A percentile compares a stretch with the other conserved stretches of the same genome.
Evolutionary conservation across 805 yeast genomes (phyloP).

Genomic region (Ogataea neopini): DNA sequence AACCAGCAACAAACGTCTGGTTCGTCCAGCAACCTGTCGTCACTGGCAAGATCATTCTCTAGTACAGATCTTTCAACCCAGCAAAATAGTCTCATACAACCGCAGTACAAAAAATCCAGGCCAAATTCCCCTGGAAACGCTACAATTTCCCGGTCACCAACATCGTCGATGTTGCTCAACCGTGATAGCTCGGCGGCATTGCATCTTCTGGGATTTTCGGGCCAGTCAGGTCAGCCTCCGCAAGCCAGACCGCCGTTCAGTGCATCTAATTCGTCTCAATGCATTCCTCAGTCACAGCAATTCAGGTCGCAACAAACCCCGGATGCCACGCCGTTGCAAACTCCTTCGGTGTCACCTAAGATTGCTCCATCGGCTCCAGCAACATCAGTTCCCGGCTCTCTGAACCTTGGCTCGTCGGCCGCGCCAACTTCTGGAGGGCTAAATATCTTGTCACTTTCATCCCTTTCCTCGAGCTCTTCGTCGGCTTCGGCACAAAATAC

Average conservation of each 20-base stretch:
- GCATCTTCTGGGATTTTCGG: constrained; percentile 31
- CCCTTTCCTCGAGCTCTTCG: constrained; percentile 15
- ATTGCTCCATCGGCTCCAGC: constrained; percentile 22
- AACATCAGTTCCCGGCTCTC: constrained; percentile 10
- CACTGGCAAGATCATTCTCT: constrained; percentile 35
- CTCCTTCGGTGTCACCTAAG: constrained; percentile 41
- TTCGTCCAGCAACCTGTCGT: constrained; percentile 13
- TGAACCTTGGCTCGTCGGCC: constrained; percentile 13
- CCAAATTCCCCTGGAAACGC: constrained; percentile 47
- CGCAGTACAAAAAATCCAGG: constrained; percentile 46
- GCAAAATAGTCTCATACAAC: constrained; percentile 30
- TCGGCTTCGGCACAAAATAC: constrained; percentile 7
- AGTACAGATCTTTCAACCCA: constrained; percentile 41
- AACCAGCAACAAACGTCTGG: constrained; percentile 10
- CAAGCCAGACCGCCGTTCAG: constrained; percentile 4
- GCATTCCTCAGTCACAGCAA: constrained; percentile 7
- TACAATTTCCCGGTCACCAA: constrained; percentile 28
- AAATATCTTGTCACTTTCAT: constrained; percentile 13
- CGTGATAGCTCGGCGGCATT: constrained; percentile 34
- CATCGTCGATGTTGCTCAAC: constrained; percentile 21
- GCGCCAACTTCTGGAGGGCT: constrained; percentile 4
- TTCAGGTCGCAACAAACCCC: constrained; percentile 27
- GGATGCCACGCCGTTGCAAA: constrained; percentile 36
- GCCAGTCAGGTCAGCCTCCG: constrained; percentile 15
- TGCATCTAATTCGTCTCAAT: constrained; percentile 1